Percentiles rank a stretch among this genome's conserved stretches.
Evolutionary conservation across 2,329 filamentous ascomycete genomes (phyloP).

Genomic region (Aureobasidium sp.): DNA sequence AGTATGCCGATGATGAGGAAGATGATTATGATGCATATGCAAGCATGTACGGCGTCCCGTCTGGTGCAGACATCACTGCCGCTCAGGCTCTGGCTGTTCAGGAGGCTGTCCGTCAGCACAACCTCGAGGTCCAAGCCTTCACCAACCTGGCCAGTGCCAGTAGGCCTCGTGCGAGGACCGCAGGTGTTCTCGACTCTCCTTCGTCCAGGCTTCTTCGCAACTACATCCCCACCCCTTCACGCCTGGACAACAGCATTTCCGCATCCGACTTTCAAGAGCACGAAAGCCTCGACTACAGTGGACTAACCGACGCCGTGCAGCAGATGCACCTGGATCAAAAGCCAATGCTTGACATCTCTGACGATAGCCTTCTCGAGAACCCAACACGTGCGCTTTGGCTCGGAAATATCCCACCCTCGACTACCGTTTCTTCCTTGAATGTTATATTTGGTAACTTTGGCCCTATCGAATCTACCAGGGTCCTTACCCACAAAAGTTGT

Average conservation of each 20-base stretch:
- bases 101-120: constrained; percentile 78
- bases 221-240: constrained; percentile 68
- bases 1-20: constrained; percentile 84
- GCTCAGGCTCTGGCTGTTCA: constrained; percentile 52
- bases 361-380: constrained; percentile 75
- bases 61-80: constrained; percentile 49
- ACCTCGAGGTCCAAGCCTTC: constrained; percentile 86
- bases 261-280: constrained; percentile 65
- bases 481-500: constrained; percentile 97
- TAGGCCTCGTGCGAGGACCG: constrained; percentile 81
- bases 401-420: constrained; percentile 93
- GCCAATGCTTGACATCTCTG: constrained; percentile 55
- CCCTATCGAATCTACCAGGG: constrained; percentile 79
- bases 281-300: constrained; percentile 71
- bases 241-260: constrained; percentile 67
- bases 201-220: constrained; percentile 54
- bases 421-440: constrained; percentile 86
- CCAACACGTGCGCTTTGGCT: constrained; percentile 94
- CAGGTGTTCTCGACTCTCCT: constrained; percentile 78
- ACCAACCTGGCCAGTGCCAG: constrained; percentile 73
- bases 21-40: constrained; percentile 54
- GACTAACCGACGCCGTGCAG: constrained; percentile 73
- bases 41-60: constrained; percentile 49
- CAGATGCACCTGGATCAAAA: constrained; percentile 66
- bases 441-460: constrained; percentile 95